Base-by-base conservation (phyloP, 2,329 filamentous ascomycete genomes). In the Ophioceras dolichostomum region DNA sequence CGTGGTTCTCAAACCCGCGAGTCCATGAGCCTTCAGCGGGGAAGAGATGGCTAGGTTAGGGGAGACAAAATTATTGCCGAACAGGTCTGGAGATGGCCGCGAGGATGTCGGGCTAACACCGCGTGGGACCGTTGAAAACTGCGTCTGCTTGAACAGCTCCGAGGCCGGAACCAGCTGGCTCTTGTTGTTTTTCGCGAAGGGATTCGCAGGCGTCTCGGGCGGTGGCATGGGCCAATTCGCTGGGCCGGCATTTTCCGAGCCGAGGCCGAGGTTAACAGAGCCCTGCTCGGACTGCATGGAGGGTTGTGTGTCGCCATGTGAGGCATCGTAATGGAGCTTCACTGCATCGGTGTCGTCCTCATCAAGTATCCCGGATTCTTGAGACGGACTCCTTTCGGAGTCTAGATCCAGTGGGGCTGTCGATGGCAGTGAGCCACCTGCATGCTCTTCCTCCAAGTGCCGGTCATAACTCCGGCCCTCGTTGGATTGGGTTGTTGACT, bases 401-500 rank as follows among this genome's bases (percentile, higher is more conserved):
- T n/a, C n/a, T n/a, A n/a, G 47, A 14, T 46, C 45, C 27, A 42
- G 34, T 13, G 51, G 49, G 34, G 59, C 39, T 42, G 56, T 24
- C 41, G 55, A 51, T n/a, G n/a, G n/a, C n/a, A 34, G 27, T 52
- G 36, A 43, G 40, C 31, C 20, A 52, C 35, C 44, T 41, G 17
- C n/a, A n/a, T 41, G 46, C 28, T 48, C 41, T 10, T 51, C 43
- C n/a, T 38, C 34, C 20, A 39, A 36, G 29, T 39, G 32, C 44
- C 61, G 55, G 7, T 65, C 64, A 45, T 76, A 76, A 52, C 73
- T 72, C 27, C 71, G 65, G 33, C 61, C 69, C 32, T 67, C 62
- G 44, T 76, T 76, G 40, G 63, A 57, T 51, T 76, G 72, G 1
- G 72, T 76, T 2, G 67, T 66, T 9, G 70, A 70, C 39, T 67